Conservation (phyloP, 2,329 filamentous ascomycete genomes). For the Aspergillus sp. region DNA sequence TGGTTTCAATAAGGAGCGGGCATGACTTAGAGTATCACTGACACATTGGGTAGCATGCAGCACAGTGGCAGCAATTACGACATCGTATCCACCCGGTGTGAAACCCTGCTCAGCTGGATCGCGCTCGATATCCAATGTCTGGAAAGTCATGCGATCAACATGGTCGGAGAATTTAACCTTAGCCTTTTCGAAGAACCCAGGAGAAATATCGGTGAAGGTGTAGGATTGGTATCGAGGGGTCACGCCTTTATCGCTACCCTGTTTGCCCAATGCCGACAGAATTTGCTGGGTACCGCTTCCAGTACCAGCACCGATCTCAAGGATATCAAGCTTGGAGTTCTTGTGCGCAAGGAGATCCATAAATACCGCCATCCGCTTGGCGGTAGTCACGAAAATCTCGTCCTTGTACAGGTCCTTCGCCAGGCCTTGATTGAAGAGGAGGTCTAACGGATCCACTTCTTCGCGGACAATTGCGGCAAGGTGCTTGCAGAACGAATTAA, state of each 20-base stretch:
- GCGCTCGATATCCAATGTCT: too few relatives aligned
- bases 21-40: neutral
- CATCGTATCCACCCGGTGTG: neutral
- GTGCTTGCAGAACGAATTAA: neutral
- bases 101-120: too few relatives aligned
- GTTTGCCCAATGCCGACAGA: neutral
- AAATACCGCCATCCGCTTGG: neutral
- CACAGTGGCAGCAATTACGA: too few relatives aligned
- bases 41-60: neutral
- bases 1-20: neutral
- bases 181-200: too few relatives aligned
- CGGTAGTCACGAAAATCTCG: neutral
- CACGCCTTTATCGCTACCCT: neutral
- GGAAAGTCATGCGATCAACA: too few relatives aligned
- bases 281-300: neutral
- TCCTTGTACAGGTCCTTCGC: neutral
- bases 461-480: neutral
- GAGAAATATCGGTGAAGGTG: neutral
- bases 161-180: too few relatives aligned
- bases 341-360: neutral
- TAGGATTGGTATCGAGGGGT: neutral
- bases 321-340: neutral
- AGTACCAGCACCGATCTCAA: neutral
- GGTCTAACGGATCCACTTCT: neutral
- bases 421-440: neutral